Evolutionary conservation across 345 rosid genomes (phyloP).

Genomic region (Chamaenerion angustifolium): DNA sequence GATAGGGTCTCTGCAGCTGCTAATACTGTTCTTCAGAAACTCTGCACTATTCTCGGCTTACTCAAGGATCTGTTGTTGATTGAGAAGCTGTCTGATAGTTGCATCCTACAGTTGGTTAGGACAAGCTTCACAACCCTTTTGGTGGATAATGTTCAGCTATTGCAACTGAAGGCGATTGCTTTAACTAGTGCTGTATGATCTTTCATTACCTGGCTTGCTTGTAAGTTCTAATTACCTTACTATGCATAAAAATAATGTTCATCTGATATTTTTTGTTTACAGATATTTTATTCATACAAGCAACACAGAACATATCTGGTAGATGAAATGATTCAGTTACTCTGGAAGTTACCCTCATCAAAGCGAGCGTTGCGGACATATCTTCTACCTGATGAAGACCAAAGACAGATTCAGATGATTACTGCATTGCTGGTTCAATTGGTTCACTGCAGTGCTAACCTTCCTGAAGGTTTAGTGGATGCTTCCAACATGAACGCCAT

Average conservation of each 20-base stretch:
- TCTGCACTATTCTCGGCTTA: constrained; percentile 81
- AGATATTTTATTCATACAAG: constrained; percentile 78
- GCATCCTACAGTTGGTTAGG: constrained; percentile 81
- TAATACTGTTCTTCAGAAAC: constrained; percentile 71
- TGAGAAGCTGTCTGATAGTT: constrained; percentile 93
- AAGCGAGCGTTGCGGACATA: constrained; percentile 70
- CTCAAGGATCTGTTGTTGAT: constrained; percentile 76
- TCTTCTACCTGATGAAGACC: constrained; percentile 97
- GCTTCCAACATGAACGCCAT: constrained; percentile 41
- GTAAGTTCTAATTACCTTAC: too few relatives aligned
- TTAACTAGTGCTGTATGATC: constrained; percentile 66
- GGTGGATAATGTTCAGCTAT: constrained; percentile 92
- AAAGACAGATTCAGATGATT: constrained; percentile 93
- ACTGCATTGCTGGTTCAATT: constrained; percentile 91
- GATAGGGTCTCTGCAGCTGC: constrained; percentile 80
- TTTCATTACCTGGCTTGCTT: constrained; percentile 5
- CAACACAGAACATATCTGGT: constrained; percentile 79
- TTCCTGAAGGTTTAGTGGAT: constrained; percentile 66
- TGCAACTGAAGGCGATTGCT: constrained; percentile 90
- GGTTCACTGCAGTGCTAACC: constrained; percentile 81
- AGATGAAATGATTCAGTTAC: constrained; percentile 77
- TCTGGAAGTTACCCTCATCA: constrained; percentile 80
- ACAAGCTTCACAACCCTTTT: constrained; percentile 75
- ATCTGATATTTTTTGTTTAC: constrained; percentile 9
- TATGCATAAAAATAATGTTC: too few relatives aligned